Percentiles rank a stretch among this genome's conserved stretches.
phyloP scores from a whole-genome alignment of 2,329 filamentous ascomycete genomes.

The Cytospora schulzeri region DNA sequence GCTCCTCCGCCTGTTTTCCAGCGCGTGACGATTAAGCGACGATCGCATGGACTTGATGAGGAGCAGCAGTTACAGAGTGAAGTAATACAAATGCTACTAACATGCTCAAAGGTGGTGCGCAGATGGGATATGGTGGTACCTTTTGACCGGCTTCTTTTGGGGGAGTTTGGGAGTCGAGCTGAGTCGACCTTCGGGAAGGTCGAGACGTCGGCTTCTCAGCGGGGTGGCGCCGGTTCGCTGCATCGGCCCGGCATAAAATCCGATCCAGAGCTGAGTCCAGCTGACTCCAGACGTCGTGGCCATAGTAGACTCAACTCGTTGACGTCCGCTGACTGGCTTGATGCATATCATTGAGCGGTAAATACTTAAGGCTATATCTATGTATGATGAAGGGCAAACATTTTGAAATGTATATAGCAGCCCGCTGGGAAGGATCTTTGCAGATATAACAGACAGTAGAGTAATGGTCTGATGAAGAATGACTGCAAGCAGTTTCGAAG shows the following conservation, averaged over 20 bases:
- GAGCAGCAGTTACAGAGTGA: background rate
- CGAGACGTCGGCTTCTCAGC: slow-evolving; percentile 1
- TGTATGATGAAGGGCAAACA: background rate
- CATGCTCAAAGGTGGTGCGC: background rate
- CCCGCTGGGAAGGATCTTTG: background rate
- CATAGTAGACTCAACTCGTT: background rate
- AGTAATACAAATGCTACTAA: background rate
- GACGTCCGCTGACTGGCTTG: background rate
- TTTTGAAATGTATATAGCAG: background rate
- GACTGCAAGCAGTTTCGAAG: background rate
- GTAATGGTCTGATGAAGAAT: background rate
- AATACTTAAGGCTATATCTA: background rate
- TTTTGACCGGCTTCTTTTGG: background rate
- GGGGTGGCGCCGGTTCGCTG: slow-evolving; percentile 3
- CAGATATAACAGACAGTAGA: background rate
- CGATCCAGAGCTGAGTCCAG: background rate
- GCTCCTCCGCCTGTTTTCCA: slow-evolving; percentile 7
- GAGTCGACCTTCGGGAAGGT: slow-evolving; percentile 1
- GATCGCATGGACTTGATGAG: slow-evolving; percentile 3
- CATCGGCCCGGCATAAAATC: slow-evolving; percentile 20
- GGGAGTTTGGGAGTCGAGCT: slow-evolving; percentile 7
- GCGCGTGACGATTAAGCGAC: background rate
- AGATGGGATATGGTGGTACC: background rate
- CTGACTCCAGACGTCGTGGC: background rate
- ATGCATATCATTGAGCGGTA: background rate